Evolutionary conservation across 495 filamentous ascomycete species (phyloP).

Genomic region (Penicillium goetzii): DNA sequence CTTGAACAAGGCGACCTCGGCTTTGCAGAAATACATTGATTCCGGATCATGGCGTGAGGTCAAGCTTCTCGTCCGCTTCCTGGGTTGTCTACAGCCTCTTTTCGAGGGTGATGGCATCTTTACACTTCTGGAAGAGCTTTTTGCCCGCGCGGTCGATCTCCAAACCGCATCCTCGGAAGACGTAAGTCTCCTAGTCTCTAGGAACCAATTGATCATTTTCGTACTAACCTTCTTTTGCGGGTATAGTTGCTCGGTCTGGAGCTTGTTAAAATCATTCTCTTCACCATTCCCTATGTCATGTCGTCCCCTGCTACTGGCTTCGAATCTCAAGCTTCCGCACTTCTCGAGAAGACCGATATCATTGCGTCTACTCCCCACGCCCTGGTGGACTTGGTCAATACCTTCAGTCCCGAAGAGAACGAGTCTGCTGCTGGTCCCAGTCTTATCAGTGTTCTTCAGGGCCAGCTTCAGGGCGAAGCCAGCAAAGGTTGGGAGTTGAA

Average conservation of each 20-base stretch:
- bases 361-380: slow-evolving; percentile 83
- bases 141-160: slow-evolving; percentile 79
- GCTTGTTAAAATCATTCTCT: slow-evolving; percentile 91
- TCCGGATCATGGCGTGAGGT: slow-evolving; percentile 84
- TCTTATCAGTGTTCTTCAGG: slow-evolving; percentile 82
- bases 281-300: slow-evolving; percentile 91
- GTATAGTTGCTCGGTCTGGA: slow-evolving; percentile 69
- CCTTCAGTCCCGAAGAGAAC: slow-evolving; percentile 66
- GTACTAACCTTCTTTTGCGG: slow-evolving; percentile 26
- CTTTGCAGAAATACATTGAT: slow-evolving; percentile 63
- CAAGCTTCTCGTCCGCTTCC: slow-evolving; percentile 85
- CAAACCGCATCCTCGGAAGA: slow-evolving; percentile 91
- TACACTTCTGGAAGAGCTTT: slow-evolving; percentile 79
- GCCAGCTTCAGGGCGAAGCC: slow-evolving; percentile 76
- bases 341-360: slow-evolving; percentile 92
- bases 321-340: slow-evolving; percentile 67
- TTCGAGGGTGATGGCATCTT: slow-evolving; percentile 88
- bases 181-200: slow-evolving; percentile 53
- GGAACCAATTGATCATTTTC: not conserved
- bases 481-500: slow-evolving; percentile 70
- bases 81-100: slow-evolving; percentile 78
- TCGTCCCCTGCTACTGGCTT: slow-evolving; percentile 66
- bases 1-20: slow-evolving; percentile 59
- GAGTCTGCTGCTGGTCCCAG: slow-evolving; percentile 62
- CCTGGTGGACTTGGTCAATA: slow-evolving; percentile 80